Evolutionary conservation across 2,329 filamentous ascomycete species (phyloP).

Genomic region (Karstenula rhodostoma): DNA sequence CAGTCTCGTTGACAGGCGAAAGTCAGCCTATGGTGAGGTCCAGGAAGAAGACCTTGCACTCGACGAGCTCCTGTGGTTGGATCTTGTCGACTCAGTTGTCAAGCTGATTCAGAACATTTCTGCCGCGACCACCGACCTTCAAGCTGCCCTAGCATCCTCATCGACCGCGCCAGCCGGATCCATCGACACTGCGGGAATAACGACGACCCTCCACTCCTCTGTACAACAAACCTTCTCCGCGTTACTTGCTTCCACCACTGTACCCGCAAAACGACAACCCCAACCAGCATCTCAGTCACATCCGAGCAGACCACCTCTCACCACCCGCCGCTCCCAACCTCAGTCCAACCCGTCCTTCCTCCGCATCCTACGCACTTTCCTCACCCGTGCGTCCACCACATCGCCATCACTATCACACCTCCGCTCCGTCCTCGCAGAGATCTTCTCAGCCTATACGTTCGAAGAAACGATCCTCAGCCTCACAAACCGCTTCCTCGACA

Average conservation of each 20-base stretch:
- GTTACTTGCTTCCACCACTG: slow-evolving; percentile 73
- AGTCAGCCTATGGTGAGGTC: slow-evolving; percentile 51
- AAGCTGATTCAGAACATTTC: slow-evolving; percentile 58
- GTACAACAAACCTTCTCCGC: slow-evolving; percentile 93
- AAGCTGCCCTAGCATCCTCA: slow-evolving; percentile 36
- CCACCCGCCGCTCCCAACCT: slow-evolving; percentile 35
- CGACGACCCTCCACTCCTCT: slow-evolving; percentile 74
- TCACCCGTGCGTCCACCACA: slow-evolving; percentile 79
- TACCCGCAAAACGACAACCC: slow-evolving; percentile 32
- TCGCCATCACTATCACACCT: slow-evolving; percentile 90
- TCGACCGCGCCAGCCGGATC: slow-evolving; percentile 26
- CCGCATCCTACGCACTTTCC: slow-evolving; percentile 85
- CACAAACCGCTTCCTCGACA: slow-evolving; percentile 85
- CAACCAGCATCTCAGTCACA: slow-evolving; percentile 28
- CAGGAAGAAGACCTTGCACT: slow-evolving; percentile 65
- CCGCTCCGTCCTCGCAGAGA: slow-evolving; percentile 81
- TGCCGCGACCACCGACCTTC: slow-evolving; percentile 56
- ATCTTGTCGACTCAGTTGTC: slow-evolving; percentile 69
- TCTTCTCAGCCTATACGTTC: slow-evolving; percentile 95
- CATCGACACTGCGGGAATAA: slow-evolving; percentile 68
- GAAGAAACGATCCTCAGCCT: slow-evolving; percentile 88
- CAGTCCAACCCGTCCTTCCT: slow-evolving; percentile 78
- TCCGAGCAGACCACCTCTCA: slow-evolving; percentile 33
- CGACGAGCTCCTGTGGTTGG: slow-evolving; percentile 72
- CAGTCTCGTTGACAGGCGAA: slow-evolving; percentile 50